Evolutionary conservation across 768 basidiomycete species (phyloP), one percentile per base, ranked within the genome.

Genomic region (Favolaschia claudopus): DNA sequence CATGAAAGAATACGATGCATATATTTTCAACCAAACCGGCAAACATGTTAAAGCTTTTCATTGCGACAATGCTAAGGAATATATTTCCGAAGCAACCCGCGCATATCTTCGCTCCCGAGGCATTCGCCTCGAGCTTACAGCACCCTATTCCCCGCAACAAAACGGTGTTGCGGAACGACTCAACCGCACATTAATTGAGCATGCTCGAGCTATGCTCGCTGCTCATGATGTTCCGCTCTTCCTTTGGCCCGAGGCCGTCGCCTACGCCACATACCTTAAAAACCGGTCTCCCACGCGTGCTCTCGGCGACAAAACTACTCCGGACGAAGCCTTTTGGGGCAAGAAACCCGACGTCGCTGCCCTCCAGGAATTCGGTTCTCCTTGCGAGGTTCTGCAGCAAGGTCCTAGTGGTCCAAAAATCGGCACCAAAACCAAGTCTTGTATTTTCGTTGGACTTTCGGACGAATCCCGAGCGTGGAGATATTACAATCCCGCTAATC

Each of bases 101-200:
- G 59, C 67, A 0, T 55, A 69, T 46, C 61, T 72, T 1, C n/a
- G n/a, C n/a, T n/a, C n/a, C n/a, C n/a, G n/a, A n/a, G n/a, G n/a
- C n/a, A n/a, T n/a, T n/a, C n/a, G n/a, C n/a, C n/a, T n/a, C n/a
- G n/a, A n/a, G n/a, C n/a, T n/a, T n/a, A n/a, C n/a, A n/a, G n/a
- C n/a, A 9, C 73, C 62, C 1, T 42, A 71, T 44, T 64, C 70
- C 7, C 71, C 71, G 7, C 33, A 65, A 28, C 68, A 73, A 29
- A 74, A 74, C 24, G 70, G 74, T 4, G 53, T 73, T 0, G 64
- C 71, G 0, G 69, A 75, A 52, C 60, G 57, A 0, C 52, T 65
- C 10, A 74, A 74, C 42, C 54, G 56, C 2, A 67, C 63, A 2
- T 20, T 71, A 1, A 32, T 66, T 6, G 65, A 72, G 32, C 31